phyloP scores from a whole-genome alignment of 139 green algal genomes.

The Chlamydomonas sphaeroides region DNA sequence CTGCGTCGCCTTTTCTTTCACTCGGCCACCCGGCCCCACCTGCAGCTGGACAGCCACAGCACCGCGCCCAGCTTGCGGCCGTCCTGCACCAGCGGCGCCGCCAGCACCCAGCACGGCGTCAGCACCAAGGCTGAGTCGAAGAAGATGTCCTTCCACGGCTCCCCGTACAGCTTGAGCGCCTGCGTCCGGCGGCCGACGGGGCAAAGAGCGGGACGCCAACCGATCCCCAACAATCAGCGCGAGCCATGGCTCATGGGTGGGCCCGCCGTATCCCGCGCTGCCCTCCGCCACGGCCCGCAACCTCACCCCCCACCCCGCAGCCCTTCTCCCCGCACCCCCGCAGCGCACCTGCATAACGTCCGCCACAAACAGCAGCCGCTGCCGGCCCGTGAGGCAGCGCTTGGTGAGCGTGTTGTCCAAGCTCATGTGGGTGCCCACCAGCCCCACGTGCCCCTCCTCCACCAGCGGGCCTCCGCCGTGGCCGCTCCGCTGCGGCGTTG shows the following conservation, averaged over 20 bases:
- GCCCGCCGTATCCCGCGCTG: too few relatives aligned
- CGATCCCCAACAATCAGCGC: too few relatives aligned
- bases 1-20: too few relatives aligned
- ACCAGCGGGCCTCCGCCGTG: neutral
- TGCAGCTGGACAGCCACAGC: slow-evolving; percentile 27
- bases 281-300: too few relatives aligned
- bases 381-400: slow-evolving; percentile 32
- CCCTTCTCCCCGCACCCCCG: neutral
- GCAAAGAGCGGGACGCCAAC: too few relatives aligned
- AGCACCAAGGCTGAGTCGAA: slow-evolving; percentile 22
- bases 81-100: slow-evolving; percentile 38
- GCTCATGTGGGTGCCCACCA: slow-evolving; percentile 34
- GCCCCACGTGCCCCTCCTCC: slow-evolving; percentile 8
- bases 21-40: too few relatives aligned
- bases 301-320: neutral
- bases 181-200: neutral
- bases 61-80: slow-evolving; percentile 28
- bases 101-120: slow-evolving; percentile 37
- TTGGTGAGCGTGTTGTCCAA: slow-evolving; percentile 46
- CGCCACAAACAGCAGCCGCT: slow-evolving; percentile 44
- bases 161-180: slow-evolving; percentile 40
- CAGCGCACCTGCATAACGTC: slow-evolving; percentile 34
- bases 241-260: too few relatives aligned
- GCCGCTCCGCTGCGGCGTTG: slow-evolving; percentile 4
- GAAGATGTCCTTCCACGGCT: slow-evolving; percentile 47